Base-by-base conservation (phyloP, 208 protist species). In the Baffinella frigidus region DNA sequence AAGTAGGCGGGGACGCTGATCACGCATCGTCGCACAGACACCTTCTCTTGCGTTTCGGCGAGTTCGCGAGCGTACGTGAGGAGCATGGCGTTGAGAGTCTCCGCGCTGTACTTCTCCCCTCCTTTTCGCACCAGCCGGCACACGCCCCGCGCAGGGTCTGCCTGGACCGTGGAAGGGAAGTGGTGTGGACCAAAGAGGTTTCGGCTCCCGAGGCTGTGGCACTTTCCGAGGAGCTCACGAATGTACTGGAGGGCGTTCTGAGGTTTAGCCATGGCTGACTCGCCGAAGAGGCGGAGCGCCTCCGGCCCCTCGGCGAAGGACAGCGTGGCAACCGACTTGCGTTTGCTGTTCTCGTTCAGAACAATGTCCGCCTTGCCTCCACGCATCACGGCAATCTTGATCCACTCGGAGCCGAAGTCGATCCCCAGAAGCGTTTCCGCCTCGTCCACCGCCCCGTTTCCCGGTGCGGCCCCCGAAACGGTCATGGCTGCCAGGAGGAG, bases 371-470 rank as follows among this genome's bases (percentile, higher is more conserved):
- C 56, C 3, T 20, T 11, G 36, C 36, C 30, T 27, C 50, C 83
- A 30, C 36, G 27, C 20, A 71, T 50, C n/a, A 90, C 61, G 17
- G 27, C 83, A 2, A 90, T 74, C 43, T 90, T 90, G 7, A 90
- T 90, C 83, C 83, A 90, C 83, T 90, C 83, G 7, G 83, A 90
- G 38, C 83, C 83, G 33, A 51, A 90, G 61, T 90, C 83, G 44
- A 90, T 33, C 14, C 62, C 45, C n/a, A 90, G 38, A n/a, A n/a
- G n/a, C n/a, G n/a, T n/a, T n/a, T n/a, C n/a, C n/a, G n/a, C n/a
- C n/a, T n/a, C n/a, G n/a, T n/a, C n/a, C n/a, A n/a, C n/a, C n/a
- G n/a, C n/a, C n/a, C n/a, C n/a, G n/a, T n/a, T n/a, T n/a, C n/a
- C n/a, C n/a, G n/a, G n/a, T n/a, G n/a, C n/a, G n/a, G n/a, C n/a